Evolutionary conservation across 2,329 filamentous ascomycete genomes (phyloP), one percentile per base, ranked within the genome.

Genomic region (Neoascochyta sp.): DNA sequence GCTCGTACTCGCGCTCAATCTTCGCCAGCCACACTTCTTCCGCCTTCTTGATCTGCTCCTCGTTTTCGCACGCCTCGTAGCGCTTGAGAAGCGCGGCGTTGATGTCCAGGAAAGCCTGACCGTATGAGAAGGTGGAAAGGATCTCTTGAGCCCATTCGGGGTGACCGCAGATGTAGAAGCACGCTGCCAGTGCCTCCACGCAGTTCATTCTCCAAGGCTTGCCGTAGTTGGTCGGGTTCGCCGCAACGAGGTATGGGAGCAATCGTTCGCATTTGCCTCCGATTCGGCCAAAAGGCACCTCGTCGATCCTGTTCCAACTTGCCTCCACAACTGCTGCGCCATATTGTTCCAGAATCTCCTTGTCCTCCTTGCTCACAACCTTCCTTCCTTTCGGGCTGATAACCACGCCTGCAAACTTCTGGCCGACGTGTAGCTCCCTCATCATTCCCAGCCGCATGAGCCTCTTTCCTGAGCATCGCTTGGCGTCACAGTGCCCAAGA

Each of bases 241-340:
- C 92, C 5, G 92, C 92, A 27, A 98, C 89, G 6, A 98, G 80
- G 62, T 98, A 98, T 0, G 92, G 92, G 34, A 98, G 37, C 22
- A 60, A 26, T 31, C 92, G 74, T 69, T 95, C 88, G 63, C 89
- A 94, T 63, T 89, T 92, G 14, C 92, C 92, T 16, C 92, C 92
- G 36, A 98, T 94, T 47, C 84, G 84, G 36, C 72, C 74, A 79
- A 90, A 98, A 29, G 90, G 89, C 4, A 98, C 81, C 64, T 98
- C 92, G 26, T 84, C 75, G 6, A 93, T 86, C 37, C 92, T 75
- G 3, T 93, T 93, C 92, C 92, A 98, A 14, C 86, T 94, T 57
- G 89, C 95, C 68, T 98, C 92, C 11, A 98, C 92, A 3, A 98
- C 92, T 3, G 92, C 92, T 12, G 89, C 90, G 43, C 92, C 92